Evolutionary conservation across 1,284 basidiomycete genomes (phyloP), one percentile per base, ranked within the genome.

Genomic region (Tylopilus orsonianus): DNA sequence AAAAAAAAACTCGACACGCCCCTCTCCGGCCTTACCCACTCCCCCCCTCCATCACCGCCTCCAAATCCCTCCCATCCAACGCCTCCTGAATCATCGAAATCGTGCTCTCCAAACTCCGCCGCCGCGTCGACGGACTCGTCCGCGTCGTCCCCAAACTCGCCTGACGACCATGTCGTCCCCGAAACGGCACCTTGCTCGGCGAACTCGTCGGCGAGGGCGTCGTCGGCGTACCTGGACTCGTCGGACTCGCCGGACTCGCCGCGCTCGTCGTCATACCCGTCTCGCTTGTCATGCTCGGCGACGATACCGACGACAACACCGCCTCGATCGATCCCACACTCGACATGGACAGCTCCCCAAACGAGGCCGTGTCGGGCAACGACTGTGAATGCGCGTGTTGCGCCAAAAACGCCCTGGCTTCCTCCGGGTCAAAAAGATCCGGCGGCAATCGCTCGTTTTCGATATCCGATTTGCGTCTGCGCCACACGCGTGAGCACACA

Each of bases 81-180:
- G 87, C 90, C 57, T 90, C 90, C 69, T 93, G 87, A 64, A 99
- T 97, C 69, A 98, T 81, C 59, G 87, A 88, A 76, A 97, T 93
- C 45, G 96, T 99, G 66, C 90, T 95, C 76, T 98, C 96, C 66
- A 99, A 74, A 64, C 91, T 94, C 60, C 95, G 79, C 67, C 95
- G 75, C 56, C 97, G 79, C 50, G 88, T 99, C 62, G 90, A 94
- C 9, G 97, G 96, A 64, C 88, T 92, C 39, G 94, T 97, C 82
- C 90, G 90, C 56, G 96, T 99, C 50, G 97, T 99, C 3, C 97
- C 97, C 52, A 99, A 72, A 64, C 92, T 95, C 48, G 90, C 87
- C 56, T 93, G 88, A 18, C 95, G 80, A 1, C 79, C 81, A 65
- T 98, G 95, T 2, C 93, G 89, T 26, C 88, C 81, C 50, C 81